phyloP scores from a whole-genome alignment of 306 rosid genomes.

The Echinosophora koreensis region DNA sequence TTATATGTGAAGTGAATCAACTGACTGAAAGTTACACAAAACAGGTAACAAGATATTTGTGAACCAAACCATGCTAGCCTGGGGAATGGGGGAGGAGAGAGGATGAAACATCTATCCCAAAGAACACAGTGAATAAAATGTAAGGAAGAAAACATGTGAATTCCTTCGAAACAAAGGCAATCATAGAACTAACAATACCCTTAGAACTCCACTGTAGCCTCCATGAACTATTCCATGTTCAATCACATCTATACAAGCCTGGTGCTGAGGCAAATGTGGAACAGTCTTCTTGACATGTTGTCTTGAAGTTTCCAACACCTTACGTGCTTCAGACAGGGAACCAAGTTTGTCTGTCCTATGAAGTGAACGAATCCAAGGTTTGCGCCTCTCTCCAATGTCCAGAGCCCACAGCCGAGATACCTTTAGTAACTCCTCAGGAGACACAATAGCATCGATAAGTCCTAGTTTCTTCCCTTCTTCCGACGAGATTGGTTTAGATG shows the following conservation, averaged over 20 bases:
- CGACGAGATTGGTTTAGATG: slow-evolving; percentile 79
- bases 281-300: slow-evolving; percentile 78
- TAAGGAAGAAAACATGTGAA: slow-evolving; percentile 3
- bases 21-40: slow-evolving; percentile 37
- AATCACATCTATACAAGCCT: slow-evolving; percentile 84
- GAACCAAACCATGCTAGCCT: slow-evolving; percentile 35
- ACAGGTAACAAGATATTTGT: slow-evolving; percentile 7
- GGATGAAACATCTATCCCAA: slow-evolving; percentile 27
- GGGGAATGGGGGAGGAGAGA: neutral
- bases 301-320: slow-evolving; percentile 66
- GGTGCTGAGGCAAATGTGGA: slow-evolving; percentile 94
- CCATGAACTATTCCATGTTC: slow-evolving; percentile 92
- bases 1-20: slow-evolving; percentile 15
- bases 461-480: slow-evolving; percentile 97
- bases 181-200: slow-evolving; percentile 60
- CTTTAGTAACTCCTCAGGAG: slow-evolving; percentile 80
- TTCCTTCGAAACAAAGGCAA: slow-evolving; percentile 13
- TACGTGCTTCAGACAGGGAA: slow-evolving; percentile 78
- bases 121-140: slow-evolving; percentile 11
- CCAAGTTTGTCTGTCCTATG: slow-evolving; percentile 86
- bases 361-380: slow-evolving; percentile 92
- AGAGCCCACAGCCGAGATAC: slow-evolving; percentile 84
- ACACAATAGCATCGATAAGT: slow-evolving; percentile 81
- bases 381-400: slow-evolving; percentile 75
- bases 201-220: slow-evolving; percentile 91